Evolutionary conservation across 1,284 basidiomycete species (phyloP).

Genomic region (Peniophora sp.): DNA sequence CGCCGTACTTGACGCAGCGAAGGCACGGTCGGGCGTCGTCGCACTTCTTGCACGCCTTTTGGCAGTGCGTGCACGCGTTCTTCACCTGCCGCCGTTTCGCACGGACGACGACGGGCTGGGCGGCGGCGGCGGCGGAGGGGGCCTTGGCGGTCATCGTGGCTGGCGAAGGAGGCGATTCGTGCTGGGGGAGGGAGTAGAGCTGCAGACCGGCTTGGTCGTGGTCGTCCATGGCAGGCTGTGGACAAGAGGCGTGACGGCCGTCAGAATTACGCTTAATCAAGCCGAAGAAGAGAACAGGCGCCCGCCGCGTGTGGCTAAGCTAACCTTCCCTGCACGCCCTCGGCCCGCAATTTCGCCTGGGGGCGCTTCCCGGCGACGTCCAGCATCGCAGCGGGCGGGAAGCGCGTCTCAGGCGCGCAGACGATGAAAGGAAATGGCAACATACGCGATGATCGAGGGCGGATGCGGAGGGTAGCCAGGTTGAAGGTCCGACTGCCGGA

Average conservation of each 20-base stretch:
- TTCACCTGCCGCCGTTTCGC: constrained; percentile 83
- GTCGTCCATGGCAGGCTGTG: constrained; percentile 1
- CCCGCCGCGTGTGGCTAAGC: background rate
- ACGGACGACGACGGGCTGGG: constrained; percentile 34
- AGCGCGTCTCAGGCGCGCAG: no score
- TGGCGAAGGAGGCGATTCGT: constrained; percentile 10
- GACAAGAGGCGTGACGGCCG: constrained; percentile 8
- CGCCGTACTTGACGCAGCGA: constrained; percentile 80
- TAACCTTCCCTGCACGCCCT: no score
- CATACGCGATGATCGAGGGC: no score
- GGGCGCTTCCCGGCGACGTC: no score
- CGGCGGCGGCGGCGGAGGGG: constrained; percentile 30
- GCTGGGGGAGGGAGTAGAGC: constrained; percentile 4
- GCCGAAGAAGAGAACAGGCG: background rate
- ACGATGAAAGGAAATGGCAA: no score
- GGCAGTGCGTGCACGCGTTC: constrained; percentile 85
- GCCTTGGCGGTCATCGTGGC: constrained; percentile 11
- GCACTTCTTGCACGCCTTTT: constrained; percentile 88
- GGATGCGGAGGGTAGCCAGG: no score
- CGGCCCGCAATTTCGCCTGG: no score
- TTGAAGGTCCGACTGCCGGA: no score
- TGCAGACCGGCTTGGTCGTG: no score
- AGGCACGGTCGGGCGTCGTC: constrained; percentile 82
- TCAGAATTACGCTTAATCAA: background rate
- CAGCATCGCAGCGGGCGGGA: no score